Percentiles rank a stretch among this genome's conserved stretches.
phyloP scores from a whole-genome alignment of 192 early-diverging fungal genomes.

The Mortierella antarctica region DNA sequence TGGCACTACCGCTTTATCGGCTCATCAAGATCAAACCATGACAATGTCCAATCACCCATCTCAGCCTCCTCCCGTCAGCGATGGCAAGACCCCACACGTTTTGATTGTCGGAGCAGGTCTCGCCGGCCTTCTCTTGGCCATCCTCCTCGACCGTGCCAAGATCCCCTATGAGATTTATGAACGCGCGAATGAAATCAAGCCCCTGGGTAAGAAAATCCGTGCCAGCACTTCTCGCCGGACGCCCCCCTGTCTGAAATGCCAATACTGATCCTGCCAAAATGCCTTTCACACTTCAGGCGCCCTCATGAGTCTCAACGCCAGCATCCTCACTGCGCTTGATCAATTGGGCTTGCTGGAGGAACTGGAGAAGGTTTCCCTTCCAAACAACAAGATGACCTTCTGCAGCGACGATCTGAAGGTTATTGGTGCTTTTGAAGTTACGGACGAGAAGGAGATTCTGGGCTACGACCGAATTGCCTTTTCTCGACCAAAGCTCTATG shows the following conservation, averaged over 20 bases:
- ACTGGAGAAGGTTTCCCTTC: slow-evolving; percentile 3
- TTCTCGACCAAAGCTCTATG: slow-evolving; percentile 1
- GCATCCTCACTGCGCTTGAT: slow-evolving; percentile 12
- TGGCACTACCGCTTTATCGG: not conserved
- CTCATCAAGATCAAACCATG: not conserved
- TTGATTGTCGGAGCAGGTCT: slow-evolving; percentile 33
- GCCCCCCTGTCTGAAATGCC: not conserved
- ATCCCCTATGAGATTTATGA: slow-evolving; percentile 32
- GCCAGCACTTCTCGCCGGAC: not conserved
- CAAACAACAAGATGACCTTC: not conserved
- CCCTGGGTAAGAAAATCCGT: slow-evolving; percentile 8
- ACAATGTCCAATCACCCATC: not conserved
- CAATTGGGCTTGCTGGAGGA: slow-evolving; percentile 12
- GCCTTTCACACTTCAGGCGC: not conserved
- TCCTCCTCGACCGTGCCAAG: slow-evolving; percentile 6
- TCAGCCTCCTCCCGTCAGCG: slow-evolving; percentile 1
- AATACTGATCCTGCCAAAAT: too few relatives aligned
- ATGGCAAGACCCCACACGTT: slow-evolving; percentile 18
- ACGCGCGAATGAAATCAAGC: slow-evolving; percentile 3
- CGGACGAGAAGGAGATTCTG: not conserved
- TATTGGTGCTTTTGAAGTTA: not conserved
- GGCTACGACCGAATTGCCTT: slow-evolving; percentile 6
- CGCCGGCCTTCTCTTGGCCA: slow-evolving; percentile 17
- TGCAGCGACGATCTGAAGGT: not conserved
- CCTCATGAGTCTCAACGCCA: slow-evolving; percentile 9